A percentile compares a stretch with the other conserved stretches of the same genome.
Evolutionary conservation across 1,139 yeast genomes (phyloP).

Genomic region (Kodamaea suecica): DNA sequence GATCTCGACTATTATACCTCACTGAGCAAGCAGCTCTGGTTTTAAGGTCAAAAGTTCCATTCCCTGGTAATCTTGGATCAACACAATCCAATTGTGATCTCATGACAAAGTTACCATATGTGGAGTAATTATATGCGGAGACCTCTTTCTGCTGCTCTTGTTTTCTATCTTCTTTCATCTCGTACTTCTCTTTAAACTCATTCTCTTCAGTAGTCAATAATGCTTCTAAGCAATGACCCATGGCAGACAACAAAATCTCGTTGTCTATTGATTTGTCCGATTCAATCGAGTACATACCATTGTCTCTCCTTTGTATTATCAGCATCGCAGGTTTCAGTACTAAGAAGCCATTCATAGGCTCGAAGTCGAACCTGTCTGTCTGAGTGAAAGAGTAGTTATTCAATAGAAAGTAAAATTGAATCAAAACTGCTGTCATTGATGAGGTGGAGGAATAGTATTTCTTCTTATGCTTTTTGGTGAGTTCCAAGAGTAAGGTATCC

Average conservation of each 20-base stretch:
- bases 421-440: constrained; percentile 73
- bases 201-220: constrained; percentile 59
- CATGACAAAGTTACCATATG: constrained; percentile 66
- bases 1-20: constrained; percentile 70
- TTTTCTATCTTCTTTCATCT: constrained; percentile 6
- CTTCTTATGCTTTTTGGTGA: constrained; percentile 42
- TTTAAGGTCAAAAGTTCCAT: constrained; percentile 89
- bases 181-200: constrained; percentile 36
- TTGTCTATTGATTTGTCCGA: constrained; percentile 66
- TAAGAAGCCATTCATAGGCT: constrained; percentile 34
- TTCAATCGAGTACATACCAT: constrained; percentile 57
- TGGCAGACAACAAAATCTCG: constrained; percentile 67
- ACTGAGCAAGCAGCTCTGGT: constrained; percentile 89
- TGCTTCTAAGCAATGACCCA: constrained; percentile 79
- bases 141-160: constrained; percentile 6
- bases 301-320: constrained; percentile 32
- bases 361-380: constrained; percentile 29
- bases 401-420: constrained; percentile 74
- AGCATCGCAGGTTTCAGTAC: constrained; percentile 38
- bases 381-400: constrained; percentile 39
- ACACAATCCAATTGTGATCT: constrained; percentile 90
- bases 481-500: constrained; percentile 49
- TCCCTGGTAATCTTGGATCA: constrained; percentile 76
- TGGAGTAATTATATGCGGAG: constrained; percentile 66
- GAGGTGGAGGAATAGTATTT: constrained; percentile 80